Base-by-base conservation (phyloP, 352 stramenopile genomes). In the Albugo laibachii region DNA sequence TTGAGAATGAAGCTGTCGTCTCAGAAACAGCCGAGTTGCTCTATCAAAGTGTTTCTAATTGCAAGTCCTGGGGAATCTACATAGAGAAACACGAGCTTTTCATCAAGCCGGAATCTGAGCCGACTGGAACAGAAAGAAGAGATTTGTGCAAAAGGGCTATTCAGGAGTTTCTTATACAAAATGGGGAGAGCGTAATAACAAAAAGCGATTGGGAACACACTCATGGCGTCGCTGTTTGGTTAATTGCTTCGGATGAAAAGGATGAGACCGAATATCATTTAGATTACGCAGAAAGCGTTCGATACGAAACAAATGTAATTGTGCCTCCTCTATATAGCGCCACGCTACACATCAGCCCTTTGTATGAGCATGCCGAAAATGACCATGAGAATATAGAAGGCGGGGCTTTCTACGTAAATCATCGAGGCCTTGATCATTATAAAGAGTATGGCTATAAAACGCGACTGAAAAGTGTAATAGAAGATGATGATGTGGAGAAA, bases 251-350 rank as follows among this genome's bases (percentile, higher is more conserved):
- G 10, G 65, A 68, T 55, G 71, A 58, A 45, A 41, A 70, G 35
- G 67, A 78, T 57, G 63, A 75, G 57, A 76, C 69, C 18, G 64
- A 75, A 48, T 83, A 83, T 38, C 70, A 83, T 48, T 55, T 83
- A 21, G 70, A 83, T 57, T 83, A 83, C 47, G 70, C 70, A 12
- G 70, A 83, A 52, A 67, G 72, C 55, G 65, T 83, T 39, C 63
- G 70, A 39, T 83, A 61, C 52, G 66, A 83, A 59, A 79, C 70
- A n/a, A 83, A 83, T 45, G 62, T 80, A 3, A 59, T 77, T 8
- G 62, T 82, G 31, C 69, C 68, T 8, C 69, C 73, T 2, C 65
- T 83, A 44, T 86, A 83, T 56, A 70, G 73, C 34, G 69, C 70
- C 24, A 86, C 73, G 39, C 53, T 86, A 35, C 73, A 86, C 45